phyloP scores from a whole-genome alignment of 2,329 filamentous ascomycete species.

The Trichoderma arundinaceum region DNA sequence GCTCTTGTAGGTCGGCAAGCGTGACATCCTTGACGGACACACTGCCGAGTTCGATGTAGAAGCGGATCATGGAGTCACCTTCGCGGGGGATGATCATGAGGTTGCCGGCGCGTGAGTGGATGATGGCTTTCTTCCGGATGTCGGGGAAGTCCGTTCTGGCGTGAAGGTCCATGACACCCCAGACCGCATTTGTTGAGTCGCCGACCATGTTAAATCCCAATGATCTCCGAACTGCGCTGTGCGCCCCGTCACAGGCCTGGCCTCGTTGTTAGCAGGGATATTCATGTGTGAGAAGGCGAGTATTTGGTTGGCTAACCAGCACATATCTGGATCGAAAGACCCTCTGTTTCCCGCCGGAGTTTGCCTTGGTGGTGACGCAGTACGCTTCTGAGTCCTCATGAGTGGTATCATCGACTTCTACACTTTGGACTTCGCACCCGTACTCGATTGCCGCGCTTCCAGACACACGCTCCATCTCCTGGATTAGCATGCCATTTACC shows the following conservation, averaged over 20 bases:
- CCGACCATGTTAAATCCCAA: conserved; percentile 10
- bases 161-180: conserved; percentile 14
- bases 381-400: neutral
- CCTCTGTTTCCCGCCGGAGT: neutral
- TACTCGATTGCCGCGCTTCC: neutral
- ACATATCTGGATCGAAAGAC: conserved; percentile 11
- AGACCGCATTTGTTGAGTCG: conserved; percentile 3
- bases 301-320: neutral
- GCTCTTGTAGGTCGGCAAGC: neutral
- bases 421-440: conserved; percentile 3
- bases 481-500: neutral
- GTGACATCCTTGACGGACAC: neutral
- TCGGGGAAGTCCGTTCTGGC: conserved; percentile 10
- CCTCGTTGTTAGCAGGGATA: neutral
- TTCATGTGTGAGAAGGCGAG: neutral
- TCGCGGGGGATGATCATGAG: conserved; percentile 14
- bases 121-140: conserved; percentile 11
- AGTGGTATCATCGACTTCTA: neutral
- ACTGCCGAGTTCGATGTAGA: conserved; percentile 11
- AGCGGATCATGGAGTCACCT: conserved; percentile 13
- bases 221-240: conserved; percentile 9
- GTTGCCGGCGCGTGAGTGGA: neutral
- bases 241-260: conserved; percentile 7
- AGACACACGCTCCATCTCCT: conserved; percentile 6
- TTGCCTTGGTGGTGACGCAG: neutral